These are phyloP conservation scores for Beauveria rudraprayagi DNA, from an alignment of 2,329 filamentous ascomycete species.

Conservation along the genomic window DNA sequence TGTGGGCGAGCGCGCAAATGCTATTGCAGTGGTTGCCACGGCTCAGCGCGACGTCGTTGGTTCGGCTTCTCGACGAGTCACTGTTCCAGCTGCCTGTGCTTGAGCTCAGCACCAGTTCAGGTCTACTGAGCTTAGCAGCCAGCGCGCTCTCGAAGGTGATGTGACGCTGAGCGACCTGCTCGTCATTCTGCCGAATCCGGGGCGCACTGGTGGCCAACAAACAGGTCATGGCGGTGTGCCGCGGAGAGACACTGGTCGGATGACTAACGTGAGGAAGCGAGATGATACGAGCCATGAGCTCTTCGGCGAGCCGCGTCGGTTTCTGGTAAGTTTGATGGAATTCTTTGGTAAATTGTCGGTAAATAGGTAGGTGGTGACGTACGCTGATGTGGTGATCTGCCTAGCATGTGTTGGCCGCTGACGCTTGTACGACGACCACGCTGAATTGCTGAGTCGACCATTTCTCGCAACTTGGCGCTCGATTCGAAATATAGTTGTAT, in stretches of 20 bases:
- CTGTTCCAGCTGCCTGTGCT: slow-evolving; percentile 39
- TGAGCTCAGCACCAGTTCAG: slow-evolving; percentile 85
- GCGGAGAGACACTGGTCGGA: slow-evolving; percentile 54
- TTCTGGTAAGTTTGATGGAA: slow-evolving; percentile 32
- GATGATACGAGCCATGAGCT: slow-evolving; percentile 33
- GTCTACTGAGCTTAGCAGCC: slow-evolving; percentile 80
- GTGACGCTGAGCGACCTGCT: slow-evolving; percentile 78
- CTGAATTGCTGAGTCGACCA: slow-evolving; percentile 61
- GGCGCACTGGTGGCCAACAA: slow-evolving; percentile 62
- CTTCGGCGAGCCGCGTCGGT: slow-evolving; percentile 40
- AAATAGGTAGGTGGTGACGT: not conserved
- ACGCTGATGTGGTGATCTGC: slow-evolving; percentile 1
- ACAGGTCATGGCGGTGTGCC: slow-evolving; percentile 45
- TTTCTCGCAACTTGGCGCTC: slow-evolving; percentile 56
- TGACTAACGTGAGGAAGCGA: slow-evolving; percentile 66
- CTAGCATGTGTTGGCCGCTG: slow-evolving; percentile 72
- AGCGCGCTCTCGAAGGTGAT: slow-evolving; percentile 59
- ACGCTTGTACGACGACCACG: slow-evolving; percentile 83
- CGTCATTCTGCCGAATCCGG: slow-evolving; percentile 73
- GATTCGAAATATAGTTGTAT: slow-evolving; percentile 54
- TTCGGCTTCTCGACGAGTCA: slow-evolving; percentile 34
- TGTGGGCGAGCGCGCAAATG: slow-evolving; percentile 86
- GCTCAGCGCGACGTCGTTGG: slow-evolving; percentile 33
- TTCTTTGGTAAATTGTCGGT: too few species aligned
- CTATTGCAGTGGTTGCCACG: slow-evolving; percentile 63